Evolutionary conservation across 495 filamentous ascomycete species (phyloP).

Genomic region (Tuber aestivum): DNA sequence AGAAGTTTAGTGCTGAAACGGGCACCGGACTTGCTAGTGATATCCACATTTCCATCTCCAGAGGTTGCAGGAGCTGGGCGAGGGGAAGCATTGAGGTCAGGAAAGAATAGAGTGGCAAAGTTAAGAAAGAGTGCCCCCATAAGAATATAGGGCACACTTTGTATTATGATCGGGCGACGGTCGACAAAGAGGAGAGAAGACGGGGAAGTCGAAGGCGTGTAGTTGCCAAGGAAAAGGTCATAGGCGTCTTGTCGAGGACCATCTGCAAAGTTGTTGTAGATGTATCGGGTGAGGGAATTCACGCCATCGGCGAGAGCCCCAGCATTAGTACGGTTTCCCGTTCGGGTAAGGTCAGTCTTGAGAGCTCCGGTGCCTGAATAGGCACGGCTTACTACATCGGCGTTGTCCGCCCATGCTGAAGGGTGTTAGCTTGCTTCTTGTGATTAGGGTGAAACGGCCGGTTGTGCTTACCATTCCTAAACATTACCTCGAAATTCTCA

Average conservation of each 20-base stretch:
- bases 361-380: conserved; percentile 94
- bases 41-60: neutral
- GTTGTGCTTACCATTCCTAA: conserved; percentile 64
- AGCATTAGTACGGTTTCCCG: conserved; percentile 73
- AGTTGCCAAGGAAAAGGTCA: conserved; percentile 83
- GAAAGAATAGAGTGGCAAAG: conserved; percentile 56
- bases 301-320: conserved; percentile 75
- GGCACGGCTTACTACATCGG: conserved; percentile 81
- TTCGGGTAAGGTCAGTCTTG: conserved; percentile 92
- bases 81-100: neutral
- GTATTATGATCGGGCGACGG: conserved; percentile 75
- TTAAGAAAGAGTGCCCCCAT: conserved; percentile 74
- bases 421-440: conserved; percentile 11
- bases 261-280: conserved; percentile 85
- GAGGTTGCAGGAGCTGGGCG: conserved; percentile 60
- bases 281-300: conserved; percentile 77
- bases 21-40: conserved; percentile 49
- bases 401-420: conserved; percentile 82
- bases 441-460: neutral
- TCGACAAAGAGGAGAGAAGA: conserved; percentile 71
- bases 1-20: conserved; percentile 67
- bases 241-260: conserved; percentile 91
- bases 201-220: conserved; percentile 64
- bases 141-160: conserved; percentile 82
- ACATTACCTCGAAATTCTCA: conserved; percentile 70